A percentile compares a stretch with the other conserved stretches of the same genome.
phyloP scores from a whole-genome alignment of 495 filamentous ascomycete genomes.

The Massariosphaeria phaeospora region DNA sequence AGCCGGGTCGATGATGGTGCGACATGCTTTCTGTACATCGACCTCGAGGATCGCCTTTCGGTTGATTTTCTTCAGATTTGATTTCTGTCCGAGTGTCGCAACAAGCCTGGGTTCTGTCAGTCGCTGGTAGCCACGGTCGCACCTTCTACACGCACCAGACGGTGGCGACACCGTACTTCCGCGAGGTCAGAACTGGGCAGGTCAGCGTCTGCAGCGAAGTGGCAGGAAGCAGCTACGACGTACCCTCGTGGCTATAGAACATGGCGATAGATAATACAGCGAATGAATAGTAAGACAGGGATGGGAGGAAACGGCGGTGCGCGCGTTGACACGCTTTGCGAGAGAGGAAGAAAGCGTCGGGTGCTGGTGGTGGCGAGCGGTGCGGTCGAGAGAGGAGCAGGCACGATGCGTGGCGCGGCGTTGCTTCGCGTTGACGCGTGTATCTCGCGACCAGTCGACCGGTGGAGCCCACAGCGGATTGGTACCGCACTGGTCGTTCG shows the following conservation, averaged over 20 bases:
- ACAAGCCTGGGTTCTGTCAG: slow-evolving; percentile 61
- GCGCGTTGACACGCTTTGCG: too few species aligned
- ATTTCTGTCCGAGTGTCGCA: slow-evolving; percentile 78
- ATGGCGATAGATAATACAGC: slow-evolving; percentile 46
- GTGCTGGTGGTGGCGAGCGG: slow-evolving; percentile 7
- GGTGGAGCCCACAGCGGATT: too few species aligned
- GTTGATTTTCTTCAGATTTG: slow-evolving; percentile 66
- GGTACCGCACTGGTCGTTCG: too few species aligned
- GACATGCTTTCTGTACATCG: slow-evolving; percentile 78
- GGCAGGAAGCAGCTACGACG: slow-evolving; percentile 31
- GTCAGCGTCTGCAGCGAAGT: slow-evolving; percentile 20
- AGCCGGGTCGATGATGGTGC: slow-evolving; percentile 74
- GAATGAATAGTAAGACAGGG: background rate
- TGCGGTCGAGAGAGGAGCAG: background rate
- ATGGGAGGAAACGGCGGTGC: too few species aligned
- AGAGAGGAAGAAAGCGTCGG: background rate
- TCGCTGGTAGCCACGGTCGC: background rate
- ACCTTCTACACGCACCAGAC: slow-evolving; percentile 63
- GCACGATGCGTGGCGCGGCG: slow-evolving; percentile 6
- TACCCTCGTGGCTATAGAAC: slow-evolving; percentile 94
- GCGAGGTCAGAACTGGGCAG: slow-evolving; percentile 71
- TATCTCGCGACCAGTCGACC: too few species aligned
- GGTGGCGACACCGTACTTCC: slow-evolving; percentile 86
- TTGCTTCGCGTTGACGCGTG: too few species aligned
- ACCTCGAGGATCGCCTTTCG: slow-evolving; percentile 87